Evolutionary conservation across 768 basidiomycete species (phyloP).

Genomic region (Leccinum fibrillosum): DNA sequence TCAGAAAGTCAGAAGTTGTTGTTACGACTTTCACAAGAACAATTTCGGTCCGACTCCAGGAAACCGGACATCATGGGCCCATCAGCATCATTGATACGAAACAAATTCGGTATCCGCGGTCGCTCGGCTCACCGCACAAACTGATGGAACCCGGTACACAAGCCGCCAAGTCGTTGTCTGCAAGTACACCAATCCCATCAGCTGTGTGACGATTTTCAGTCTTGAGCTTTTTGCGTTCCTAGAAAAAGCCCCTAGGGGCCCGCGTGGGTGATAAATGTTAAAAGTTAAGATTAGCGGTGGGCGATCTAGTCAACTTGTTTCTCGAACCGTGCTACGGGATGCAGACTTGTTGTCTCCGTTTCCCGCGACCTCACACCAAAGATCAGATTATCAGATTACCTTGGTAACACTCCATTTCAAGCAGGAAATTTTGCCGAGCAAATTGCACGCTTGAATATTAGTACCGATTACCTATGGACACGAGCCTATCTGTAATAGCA

Average conservation of each 20-base stretch:
- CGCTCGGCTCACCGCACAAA: not conserved
- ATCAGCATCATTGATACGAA: not conserved
- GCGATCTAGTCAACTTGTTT: constrained; percentile 1
- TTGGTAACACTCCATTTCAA: not conserved
- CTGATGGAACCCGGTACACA: not conserved
- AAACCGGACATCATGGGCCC: not conserved
- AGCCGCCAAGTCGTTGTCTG: not conserved
- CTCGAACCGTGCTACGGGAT: not conserved
- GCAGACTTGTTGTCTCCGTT: not conserved
- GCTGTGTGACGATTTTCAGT: not conserved
- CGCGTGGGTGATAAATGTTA: constrained; percentile 4
- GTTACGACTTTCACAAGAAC: not conserved
- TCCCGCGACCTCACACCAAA: not conserved
- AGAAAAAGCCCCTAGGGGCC: not conserved
- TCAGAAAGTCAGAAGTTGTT: not conserved
- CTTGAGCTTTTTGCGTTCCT: not conserved
- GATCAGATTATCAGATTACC: not conserved
- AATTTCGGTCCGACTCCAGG: too few species aligned
- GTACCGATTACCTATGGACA: not conserved
- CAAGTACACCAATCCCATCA: not conserved
- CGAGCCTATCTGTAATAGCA: not conserved
- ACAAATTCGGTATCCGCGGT: not conserved
- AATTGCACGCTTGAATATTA: not conserved
- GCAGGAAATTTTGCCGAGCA: not conserved
- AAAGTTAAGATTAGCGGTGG: constrained; percentile 8